Base-by-base conservation (phyloP, 371 early-diverging fungal species). In the Saksenaea oblongispora region DNA sequence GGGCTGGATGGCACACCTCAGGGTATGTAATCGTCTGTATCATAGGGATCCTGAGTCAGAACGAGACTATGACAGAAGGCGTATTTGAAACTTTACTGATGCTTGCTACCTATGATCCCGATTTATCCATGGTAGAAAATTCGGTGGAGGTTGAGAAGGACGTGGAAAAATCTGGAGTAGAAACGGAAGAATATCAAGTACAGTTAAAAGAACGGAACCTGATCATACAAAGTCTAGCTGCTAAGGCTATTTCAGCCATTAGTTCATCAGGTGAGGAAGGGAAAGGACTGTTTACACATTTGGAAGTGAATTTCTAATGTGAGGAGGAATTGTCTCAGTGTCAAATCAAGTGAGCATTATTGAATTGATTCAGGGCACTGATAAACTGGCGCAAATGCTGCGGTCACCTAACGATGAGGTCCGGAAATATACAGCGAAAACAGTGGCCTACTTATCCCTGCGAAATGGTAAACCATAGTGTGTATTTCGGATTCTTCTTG, bases 371-470 rank as follows among this genome's bases (percentile, higher is more conserved):
- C 63, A 72, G 54, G 65, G 62, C 8, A 70, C 77, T 4, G 61
- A 67, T 39, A 68, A 64, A n/a, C 42, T 84, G 22, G 63, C 79
- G 3, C 41, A 42, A 53, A 51, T 80, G n/a, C 35, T 84, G 24
- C 53, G 69, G 31, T 74, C 80, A 0, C 36, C 54, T 0, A 76
- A 80, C 51, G 58, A 59, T 8, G 78, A 80, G 60, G 80, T 82
- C 13, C 61, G 71, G 59, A 87, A 85, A 66, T 87, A 87, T 57
- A 78, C 72, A 3, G 83, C 84, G 37, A 87, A 87, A 53, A 76
- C 87, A 14, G 74, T 85, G 59, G 87, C 87, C 0, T 87, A 83
- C 57, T 55, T 87, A 5, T 87, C 87, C 0, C 69, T 87, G 26
- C 70, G 85, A 26, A 87, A 84, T 63, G 83, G 83, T 79, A 74